phyloP scores from a whole-genome alignment of 2,329 filamentous ascomycete species.

The Fusarium torreyae region DNA sequence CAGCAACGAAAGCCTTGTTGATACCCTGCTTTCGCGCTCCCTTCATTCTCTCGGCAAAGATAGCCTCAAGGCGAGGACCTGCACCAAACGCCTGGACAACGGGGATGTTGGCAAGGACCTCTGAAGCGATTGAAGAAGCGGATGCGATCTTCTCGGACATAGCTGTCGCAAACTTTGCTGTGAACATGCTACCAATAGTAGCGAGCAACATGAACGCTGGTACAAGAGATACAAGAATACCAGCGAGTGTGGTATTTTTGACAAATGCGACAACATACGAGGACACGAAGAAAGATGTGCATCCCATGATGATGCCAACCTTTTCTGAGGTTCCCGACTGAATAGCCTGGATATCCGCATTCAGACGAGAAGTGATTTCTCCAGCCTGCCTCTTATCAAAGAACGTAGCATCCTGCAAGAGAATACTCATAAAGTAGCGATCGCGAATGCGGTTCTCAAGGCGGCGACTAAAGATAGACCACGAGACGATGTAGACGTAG shows the following conservation, averaged over 20 bases:
- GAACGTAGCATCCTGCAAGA: constrained; percentile 74
- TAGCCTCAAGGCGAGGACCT: constrained; percentile 70
- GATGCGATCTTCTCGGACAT: constrained; percentile 69
- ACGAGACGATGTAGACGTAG: constrained; percentile 75
- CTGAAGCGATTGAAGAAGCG: constrained; percentile 74
- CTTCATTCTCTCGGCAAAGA: constrained; percentile 68
- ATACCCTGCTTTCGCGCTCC: constrained; percentile 66
- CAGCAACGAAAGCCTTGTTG: constrained; percentile 71
- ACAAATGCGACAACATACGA: constrained; percentile 78
- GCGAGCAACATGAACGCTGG: constrained; percentile 75
- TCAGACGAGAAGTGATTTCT: constrained; percentile 74
- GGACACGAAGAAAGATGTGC: constrained; percentile 75
- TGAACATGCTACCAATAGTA: constrained; percentile 68
- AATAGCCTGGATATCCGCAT: constrained; percentile 76
- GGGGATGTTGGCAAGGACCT: constrained; percentile 71
- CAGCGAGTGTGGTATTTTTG: constrained; percentile 73
- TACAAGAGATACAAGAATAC: constrained; percentile 74
- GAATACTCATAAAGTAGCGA: constrained; percentile 70
- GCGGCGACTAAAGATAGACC: constrained; percentile 75
- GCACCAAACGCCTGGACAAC: constrained; percentile 77
- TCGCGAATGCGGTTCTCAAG: constrained; percentile 75
- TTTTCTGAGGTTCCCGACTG: constrained; percentile 80
- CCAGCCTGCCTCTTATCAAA: constrained; percentile 75
- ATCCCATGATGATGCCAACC: constrained; percentile 75
- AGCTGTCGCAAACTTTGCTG: constrained; percentile 64